Conservation (phyloP, 495 filamentous ascomycete genomes). For the Aspergillus bertholletiae region DNA sequence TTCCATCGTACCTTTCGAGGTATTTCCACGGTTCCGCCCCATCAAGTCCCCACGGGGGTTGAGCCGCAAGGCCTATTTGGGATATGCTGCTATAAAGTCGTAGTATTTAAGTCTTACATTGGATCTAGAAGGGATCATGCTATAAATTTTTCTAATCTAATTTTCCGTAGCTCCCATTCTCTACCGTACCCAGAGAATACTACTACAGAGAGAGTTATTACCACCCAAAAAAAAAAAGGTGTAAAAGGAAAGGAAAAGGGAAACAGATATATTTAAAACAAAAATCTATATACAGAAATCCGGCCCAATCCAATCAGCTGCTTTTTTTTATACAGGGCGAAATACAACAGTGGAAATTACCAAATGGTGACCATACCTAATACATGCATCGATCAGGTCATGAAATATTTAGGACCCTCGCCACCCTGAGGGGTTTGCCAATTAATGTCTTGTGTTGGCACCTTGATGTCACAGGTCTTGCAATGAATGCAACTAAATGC, state of each 20-base stretch:
- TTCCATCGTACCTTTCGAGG: background rate
- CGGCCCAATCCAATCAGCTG: background rate
- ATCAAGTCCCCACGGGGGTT: conserved; percentile 20
- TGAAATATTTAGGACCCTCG: conserved; percentile 93
- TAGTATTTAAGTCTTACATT: background rate
- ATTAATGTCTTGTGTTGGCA: conserved; percentile 92
- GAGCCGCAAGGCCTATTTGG: background rate
- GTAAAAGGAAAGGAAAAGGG: too few species aligned
- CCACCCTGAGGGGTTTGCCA: conserved; percentile 95
- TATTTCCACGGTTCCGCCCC: conserved; percentile 33
- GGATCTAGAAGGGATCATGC: background rate
- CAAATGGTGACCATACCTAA: background rate
- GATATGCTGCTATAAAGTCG: background rate
- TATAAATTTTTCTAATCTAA: background rate
- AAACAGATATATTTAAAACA: background rate
- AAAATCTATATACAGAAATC: conserved; percentile 3
- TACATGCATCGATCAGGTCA: conserved; percentile 57
- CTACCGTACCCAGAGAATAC: background rate
- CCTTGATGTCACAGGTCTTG: conserved; percentile 99
- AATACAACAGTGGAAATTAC: background rate
- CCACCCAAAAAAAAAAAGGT: background rate
- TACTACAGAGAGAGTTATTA: background rate
- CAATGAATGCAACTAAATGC: conserved; percentile 91
- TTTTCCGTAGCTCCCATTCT: too few species aligned
- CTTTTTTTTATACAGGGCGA: background rate